Base-by-base conservation (phyloP, 345 rosid genomes). In the Firmiana major region DNA sequence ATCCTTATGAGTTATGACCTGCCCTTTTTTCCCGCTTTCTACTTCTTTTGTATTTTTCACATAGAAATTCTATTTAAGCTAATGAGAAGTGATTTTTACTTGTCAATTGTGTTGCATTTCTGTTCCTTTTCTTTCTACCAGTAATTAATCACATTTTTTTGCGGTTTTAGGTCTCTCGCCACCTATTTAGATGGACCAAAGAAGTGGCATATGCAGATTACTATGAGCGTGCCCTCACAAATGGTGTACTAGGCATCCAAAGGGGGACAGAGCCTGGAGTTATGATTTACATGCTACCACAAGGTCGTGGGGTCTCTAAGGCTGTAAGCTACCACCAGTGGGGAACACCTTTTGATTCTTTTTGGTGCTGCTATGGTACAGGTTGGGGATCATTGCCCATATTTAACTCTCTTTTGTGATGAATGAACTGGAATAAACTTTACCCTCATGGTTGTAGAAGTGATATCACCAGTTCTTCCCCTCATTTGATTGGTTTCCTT, bases 291-390 rank as follows among this genome's bases (percentile, higher is more conserved):
- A 91, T 95, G 98, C 99, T 95, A 66, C 99, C 99, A 75, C 83
- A 83, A 55, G 85, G 86, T 51, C 89, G 71, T 31, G 98, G 99
- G 58, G 86, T 84, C 77, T 96, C 99, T 70, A 93, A 92, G 79
- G 97, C 93, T 2, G 82, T 63, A 69, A 89, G 90, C 85, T 79
- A 80, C 79, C 99, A 93, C 69, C 86, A 92, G 71, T 96, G 99
- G 99, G 99, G 97, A 83, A 89, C 92, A 75, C 85, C 82, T 24
- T 84, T 83, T 55, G 64, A 81, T 60, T 70, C 94, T 15, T 96
- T 96, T 79, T 96, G 99, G 99, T 96, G 99, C 88, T 96, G 98
- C 81, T 96, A 96, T 85, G 98, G 97, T 75, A 93, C 98, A 84
- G 99, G 98, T 93, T 43, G 67, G 70, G 46, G 68, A 45, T 46